Evolutionary conservation across 2,329 filamentous ascomycete genomes (phyloP), one percentile per base, ranked within the genome.

Genomic region (Penicillium italicum): DNA sequence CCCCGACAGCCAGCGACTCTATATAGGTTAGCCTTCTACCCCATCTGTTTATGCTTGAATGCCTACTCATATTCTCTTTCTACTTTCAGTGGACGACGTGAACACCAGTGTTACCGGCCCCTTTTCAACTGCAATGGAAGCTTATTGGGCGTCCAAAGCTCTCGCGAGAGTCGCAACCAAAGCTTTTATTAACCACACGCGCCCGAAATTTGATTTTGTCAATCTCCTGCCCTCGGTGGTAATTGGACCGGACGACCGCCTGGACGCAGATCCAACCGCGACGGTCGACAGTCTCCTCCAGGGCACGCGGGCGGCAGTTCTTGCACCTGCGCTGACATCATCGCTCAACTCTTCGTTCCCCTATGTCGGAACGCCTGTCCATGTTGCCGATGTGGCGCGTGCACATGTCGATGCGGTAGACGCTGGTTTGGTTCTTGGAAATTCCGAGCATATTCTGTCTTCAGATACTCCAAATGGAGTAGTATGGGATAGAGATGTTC

Each of bases 101-200:
- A 53, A 56, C 16, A 44, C 14, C 11, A 41, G 34, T 6, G 20
- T 51, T 18, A 22, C 16, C 14, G 41, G 53, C 1, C 47, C 61
- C 2, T 61, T 40, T 54, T 16, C 31, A 3, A 48, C 16, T 5
- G 30, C 61, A 40, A 64, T 71, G 56, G 63, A 70, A 62, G 69
- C 69, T 3, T 71, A 73, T 41, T 62, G 61, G 26, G 65, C 64
- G n/a, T 62, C 62, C 20, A 72, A 71, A 55, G 63, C 65, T 1
- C 60, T 65, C 1, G 62, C 69, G 37, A 60, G 67, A 9, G 36
- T 61, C 20, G 64, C 61, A 3, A 68, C 66, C 3, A 60, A 60
- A 12, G 36, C 60, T 34, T 68, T 70, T 46, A 18, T 57, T 12
- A 11, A 22, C 7, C 14, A 45, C 3, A 8, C 9, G 12, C 20